Evolutionary conservation across 2,329 filamentous ascomycete species (phyloP).

Genomic region (Botryotinia narcissicola): DNA sequence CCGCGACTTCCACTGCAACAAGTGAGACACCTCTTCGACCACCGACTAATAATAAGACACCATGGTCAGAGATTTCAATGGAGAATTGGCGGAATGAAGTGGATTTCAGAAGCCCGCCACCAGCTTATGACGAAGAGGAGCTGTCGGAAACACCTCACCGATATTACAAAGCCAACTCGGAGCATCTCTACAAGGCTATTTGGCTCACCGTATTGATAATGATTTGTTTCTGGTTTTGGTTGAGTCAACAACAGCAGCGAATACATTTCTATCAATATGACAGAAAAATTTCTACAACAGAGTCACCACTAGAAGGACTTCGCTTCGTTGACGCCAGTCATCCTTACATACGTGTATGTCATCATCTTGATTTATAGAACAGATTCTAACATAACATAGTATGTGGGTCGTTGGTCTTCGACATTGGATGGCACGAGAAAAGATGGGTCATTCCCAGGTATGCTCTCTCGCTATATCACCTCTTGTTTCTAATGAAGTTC

Average conservation of each 20-base stretch:
- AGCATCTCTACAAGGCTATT: conserved; percentile 11
- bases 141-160: not conserved
- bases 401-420: conserved; percentile 33
- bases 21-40: conserved; percentile 19
- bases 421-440: conserved; percentile 26
- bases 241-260: conserved; percentile 9
- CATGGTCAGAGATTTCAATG: conserved; percentile 29
- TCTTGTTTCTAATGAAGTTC: not conserved
- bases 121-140: conserved; percentile 10
- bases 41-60: conserved; percentile 21
- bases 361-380: not conserved
- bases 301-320: conserved; percentile 24
- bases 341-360: conserved; percentile 29
- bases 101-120: conserved; percentile 15
- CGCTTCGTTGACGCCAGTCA: conserved; percentile 30
- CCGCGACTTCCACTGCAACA: conserved; percentile 5
- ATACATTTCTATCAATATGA: conserved; percentile 13
- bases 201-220: conserved; percentile 35
- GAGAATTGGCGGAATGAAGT: conserved; percentile 24
- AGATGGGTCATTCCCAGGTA: conserved; percentile 35
- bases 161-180: not conserved
- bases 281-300: not conserved
- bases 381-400: conserved; percentile 21
- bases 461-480: not conserved
- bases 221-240: conserved; percentile 28